Base-by-base conservation (phyloP, 306 rosid species). In the Fragaria nilgerrensis region DNA sequence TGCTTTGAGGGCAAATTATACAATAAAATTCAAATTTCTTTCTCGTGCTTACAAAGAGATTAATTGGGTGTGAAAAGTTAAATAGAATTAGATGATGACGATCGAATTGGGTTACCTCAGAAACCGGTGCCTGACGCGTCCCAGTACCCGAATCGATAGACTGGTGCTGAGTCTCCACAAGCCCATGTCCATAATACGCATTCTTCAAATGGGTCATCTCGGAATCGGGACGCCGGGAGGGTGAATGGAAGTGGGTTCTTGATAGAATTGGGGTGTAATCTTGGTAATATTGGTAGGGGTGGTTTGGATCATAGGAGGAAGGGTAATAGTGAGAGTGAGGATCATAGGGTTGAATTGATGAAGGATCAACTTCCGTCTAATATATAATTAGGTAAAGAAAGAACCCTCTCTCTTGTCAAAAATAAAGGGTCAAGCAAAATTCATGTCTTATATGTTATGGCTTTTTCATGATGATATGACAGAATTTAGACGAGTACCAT, bases 161-260 rank as follows among this genome's bases (percentile, higher is more conserved):
- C 68, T 76, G 82, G 70, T 15, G 78, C 63, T 64, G 82, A 34
- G 34, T 64, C 29, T 68, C 80, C 70, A 29, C 49, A 77, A 36
- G 41, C 59, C 77, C 84, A 65, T 59, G 80, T 14, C 82, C 63
- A 50, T 73, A 67, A 68, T 70, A 74, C 22, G 67, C 68, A 70
- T 81, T 77, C 75, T 52, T 80, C 80, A 73, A 77, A 22, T 73
- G 79, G 72, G 74, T 10, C 12, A 78, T 63, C 36, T 48, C 44
- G 9, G 8, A 74, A 1, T 32, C 58, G 10, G 84, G 9, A 85
- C 83, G 4, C 88, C 85, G 0, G 86, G 88, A 79, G 88, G 88
- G 70, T 75, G 88, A 79, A 79, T 79, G 48, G 80, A 79, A 27
- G 77, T 70, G 82, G 80, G 74, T 68, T 82, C 82, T 16, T 64